A percentile compares a stretch with the other conserved stretches of the same genome.
Conservation (phyloP, 108 stramenopile species). For the Schizochytrium sp. region DNA sequence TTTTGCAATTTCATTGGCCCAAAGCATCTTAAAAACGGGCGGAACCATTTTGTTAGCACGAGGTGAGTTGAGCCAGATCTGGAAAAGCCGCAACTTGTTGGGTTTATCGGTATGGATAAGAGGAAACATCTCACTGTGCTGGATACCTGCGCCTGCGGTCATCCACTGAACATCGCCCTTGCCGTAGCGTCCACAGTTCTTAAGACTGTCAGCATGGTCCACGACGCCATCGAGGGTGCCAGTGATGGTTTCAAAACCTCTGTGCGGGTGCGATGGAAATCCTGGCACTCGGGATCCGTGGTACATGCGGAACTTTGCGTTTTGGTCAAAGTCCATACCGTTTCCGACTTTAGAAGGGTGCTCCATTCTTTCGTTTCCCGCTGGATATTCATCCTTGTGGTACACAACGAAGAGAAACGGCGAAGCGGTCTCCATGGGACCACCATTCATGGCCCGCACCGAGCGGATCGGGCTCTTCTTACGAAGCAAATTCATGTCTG, state of each 20-base stretch:
- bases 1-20: constrained; percentile 78
- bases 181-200: constrained; percentile 74
- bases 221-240: constrained; percentile 89
- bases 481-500: background rate
- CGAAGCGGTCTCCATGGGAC: constrained; percentile 81
- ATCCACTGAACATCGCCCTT: constrained; percentile 91
- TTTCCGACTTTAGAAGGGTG: constrained; percentile 61
- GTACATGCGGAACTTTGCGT: constrained; percentile 65
- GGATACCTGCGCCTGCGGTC: constrained; percentile 92
- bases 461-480: background rate
- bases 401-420: constrained; percentile 87
- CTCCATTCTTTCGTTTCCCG: constrained; percentile 65
- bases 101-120: constrained; percentile 77
- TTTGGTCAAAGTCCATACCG: constrained; percentile 65
- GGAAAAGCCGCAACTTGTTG: constrained; percentile 70
- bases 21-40: constrained; percentile 83
- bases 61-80: constrained; percentile 88
- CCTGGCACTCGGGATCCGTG: constrained; percentile 63
- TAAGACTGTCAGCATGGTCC: constrained; percentile 86
- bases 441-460: constrained; percentile 18
- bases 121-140: constrained; percentile 88
- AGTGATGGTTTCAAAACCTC: constrained; percentile 91
- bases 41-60: constrained; percentile 85
- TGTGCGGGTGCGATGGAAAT: constrained; percentile 82
- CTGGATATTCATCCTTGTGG: constrained; percentile 84